Percentiles rank a stretch among this genome's conserved stretches.
Conservation (phyloP, 495 filamentous ascomycete genomes). For the Daldinia childiae region DNA sequence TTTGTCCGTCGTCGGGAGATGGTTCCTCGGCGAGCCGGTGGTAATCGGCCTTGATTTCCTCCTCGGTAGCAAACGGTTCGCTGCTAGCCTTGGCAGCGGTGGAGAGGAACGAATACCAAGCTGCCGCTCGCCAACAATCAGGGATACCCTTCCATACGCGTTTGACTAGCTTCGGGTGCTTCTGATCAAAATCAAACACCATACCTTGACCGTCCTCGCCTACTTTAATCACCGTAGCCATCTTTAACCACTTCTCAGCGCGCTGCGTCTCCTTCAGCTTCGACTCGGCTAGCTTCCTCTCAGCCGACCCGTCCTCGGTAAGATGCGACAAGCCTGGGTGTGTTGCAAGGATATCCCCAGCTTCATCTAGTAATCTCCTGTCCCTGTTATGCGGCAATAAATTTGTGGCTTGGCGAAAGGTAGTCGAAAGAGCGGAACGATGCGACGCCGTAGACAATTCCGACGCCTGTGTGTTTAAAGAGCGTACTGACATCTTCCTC, state of each 20-base stretch:
- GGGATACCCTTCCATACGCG: slow-evolving; percentile 98
- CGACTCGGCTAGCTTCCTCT: slow-evolving; percentile 64
- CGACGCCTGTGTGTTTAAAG: slow-evolving; percentile 61
- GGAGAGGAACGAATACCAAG: slow-evolving; percentile 95
- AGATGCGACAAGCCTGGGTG: slow-evolving; percentile 72
- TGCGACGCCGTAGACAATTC: slow-evolving; percentile 63
- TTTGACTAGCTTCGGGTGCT: slow-evolving; percentile 84
- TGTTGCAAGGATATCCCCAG: slow-evolving; percentile 86
- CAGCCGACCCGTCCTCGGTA: slow-evolving; percentile 67
- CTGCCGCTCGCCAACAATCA: slow-evolving; percentile 91
- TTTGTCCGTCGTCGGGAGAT: slow-evolving; percentile 94
- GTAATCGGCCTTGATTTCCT: slow-evolving; percentile 74
- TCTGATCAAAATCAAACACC: slow-evolving; percentile 88
- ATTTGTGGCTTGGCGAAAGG: slow-evolving; percentile 72
- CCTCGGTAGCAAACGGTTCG: slow-evolving; percentile 67
- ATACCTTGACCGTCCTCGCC: slow-evolving; percentile 76
- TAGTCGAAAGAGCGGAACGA: slow-evolving; percentile 62
- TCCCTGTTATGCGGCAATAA: slow-evolving; percentile 79
- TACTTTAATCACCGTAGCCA: slow-evolving; percentile 76
- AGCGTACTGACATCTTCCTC: slow-evolving; percentile 62
- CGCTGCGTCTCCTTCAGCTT: slow-evolving; percentile 84
- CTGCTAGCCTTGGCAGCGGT: slow-evolving; percentile 74
- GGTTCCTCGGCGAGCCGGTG: slow-evolving; percentile 73
- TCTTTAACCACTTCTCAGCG: slow-evolving; percentile 96
- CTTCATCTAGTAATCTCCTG: slow-evolving; percentile 81